Evolutionary conservation across 768 basidiomycete genomes (phyloP), one percentile per base, ranked within the genome.

Genomic region (Suillus subaureus): DNA sequence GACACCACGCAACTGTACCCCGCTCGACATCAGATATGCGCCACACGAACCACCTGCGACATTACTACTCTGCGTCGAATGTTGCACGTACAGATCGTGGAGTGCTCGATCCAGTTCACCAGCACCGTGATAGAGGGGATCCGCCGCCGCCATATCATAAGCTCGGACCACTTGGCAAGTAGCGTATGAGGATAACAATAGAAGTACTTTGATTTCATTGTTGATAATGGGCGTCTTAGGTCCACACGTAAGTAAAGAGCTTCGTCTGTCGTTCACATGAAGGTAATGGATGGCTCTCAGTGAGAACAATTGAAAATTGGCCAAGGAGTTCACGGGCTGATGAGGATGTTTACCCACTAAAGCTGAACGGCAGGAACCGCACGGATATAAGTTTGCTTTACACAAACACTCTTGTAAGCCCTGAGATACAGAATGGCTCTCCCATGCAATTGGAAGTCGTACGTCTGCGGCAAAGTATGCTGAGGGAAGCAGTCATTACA

Each of bases 101-200:
- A 43, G 49, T 26, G 26, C 11, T 12, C 28, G 40, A 60, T 28
- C 58, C 49, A 35, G n/a, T 70, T 7, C 49, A 67, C 23, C 69
- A 75, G 63, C 70, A 72, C 61, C 69, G 58, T 35, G 68, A 72
- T 64, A 68, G 67, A 2, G 68, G 64, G 5, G 75, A 75, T 43
- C 45, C 68, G 23, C 74, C 74, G 1, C 74, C 74, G 18, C 74
- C 74, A 9, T 76, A 75, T 58, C 68, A 70, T 64, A 68, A 67
- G 45, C 39, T 69, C 33, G 51, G 61, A 54, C 9, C 43, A 60
- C 63, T 62, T 2, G 58, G 9, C 15, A 51, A 2, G 49, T 60
- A 61, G 60, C 28, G 52, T 47, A 58, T 49, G 51, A 23, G 9
- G 12, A 55, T 57, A 15, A 26, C 26, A 15, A n/a, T 56, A 26